phyloP scores from a whole-genome alignment of 805 yeast genomes.

The Ogataea nakhonphanomensis region DNA sequence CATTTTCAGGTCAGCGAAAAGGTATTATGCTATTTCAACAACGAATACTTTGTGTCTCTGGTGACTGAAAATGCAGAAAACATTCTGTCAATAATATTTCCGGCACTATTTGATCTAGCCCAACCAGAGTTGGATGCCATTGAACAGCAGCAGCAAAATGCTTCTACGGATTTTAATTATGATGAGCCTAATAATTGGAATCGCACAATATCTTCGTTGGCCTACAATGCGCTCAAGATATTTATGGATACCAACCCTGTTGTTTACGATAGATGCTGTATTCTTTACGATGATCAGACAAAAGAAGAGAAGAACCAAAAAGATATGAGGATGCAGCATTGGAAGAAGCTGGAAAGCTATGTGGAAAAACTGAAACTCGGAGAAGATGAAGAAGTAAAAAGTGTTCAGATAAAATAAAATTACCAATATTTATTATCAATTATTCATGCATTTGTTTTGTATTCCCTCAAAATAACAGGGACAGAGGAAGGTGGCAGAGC shows the following conservation, averaged over 20 bases:
- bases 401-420: constrained; percentile 54
- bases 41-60: constrained; percentile 85
- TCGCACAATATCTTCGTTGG: constrained; percentile 85
- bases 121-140: constrained; percentile 33
- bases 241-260: constrained; percentile 92
- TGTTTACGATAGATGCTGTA: constrained; percentile 88
- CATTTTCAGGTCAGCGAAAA: constrained; percentile 98
- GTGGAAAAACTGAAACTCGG: constrained; percentile 38
- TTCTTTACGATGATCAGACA: constrained; percentile 74
- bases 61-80: constrained; percentile 92
- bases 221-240: constrained; percentile 84
- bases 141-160: constrained; percentile 30
- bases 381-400: constrained; percentile 33
- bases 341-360: constrained; percentile 65
- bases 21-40: constrained; percentile 89
- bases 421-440: constrained; percentile 5
- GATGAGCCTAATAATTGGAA: constrained; percentile 73
- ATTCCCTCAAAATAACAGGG: constrained; percentile 93
- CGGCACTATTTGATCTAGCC: constrained; percentile 84
- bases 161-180: constrained; percentile 35
- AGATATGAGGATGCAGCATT: constrained; percentile 59
- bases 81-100: constrained; percentile 86
- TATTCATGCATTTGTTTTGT: constrained; percentile 45
- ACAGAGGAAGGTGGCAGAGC: constrained; percentile 97
- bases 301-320: constrained; percentile 69